Base-by-base conservation (phyloP, 306 rosid genomes). In the Lathyrus oleraceus region DNA sequence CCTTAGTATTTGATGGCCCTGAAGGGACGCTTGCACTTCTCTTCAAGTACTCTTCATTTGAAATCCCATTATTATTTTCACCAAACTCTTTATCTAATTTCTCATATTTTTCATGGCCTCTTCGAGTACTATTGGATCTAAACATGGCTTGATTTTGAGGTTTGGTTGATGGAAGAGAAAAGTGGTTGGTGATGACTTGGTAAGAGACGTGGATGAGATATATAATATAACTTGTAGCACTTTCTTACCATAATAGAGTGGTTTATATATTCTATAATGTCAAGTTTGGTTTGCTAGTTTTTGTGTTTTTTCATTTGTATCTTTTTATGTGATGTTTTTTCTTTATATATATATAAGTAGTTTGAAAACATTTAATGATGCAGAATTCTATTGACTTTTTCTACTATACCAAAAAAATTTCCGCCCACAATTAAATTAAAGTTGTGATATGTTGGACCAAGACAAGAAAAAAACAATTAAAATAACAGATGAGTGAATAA, bases 21-120 rank as follows among this genome's bases (percentile, higher is more conserved):
- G 86, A 66, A 38, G 87, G 83, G 44, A 85, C 40, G 74, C 86
- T 85, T 44, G 72, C 53, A 58, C 82, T 80, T 74, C 88, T 85
- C 84, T 79, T 83, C 25, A 85, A 63, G 5, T 51, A 51, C 70
- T 81, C 83, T 20, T 43, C 85, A 48, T 77, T 78, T 60, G 69
- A 52, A 62, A 23, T 58, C 14, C 65, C 69, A 64, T 21, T 21
- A 17, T 49, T 16, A 21, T 49, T 59, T 6, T 12, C 69, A 32
- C 38, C 66, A 57, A 44, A 21, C 14, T 88, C 94, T 76, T 84
- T 81, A 1, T 71, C 85, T 49, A 88, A 48, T 40, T 25, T 69
- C 79, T 88, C 90, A 45, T 88, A 85, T 70, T 72, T 69, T 30
- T 74, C 25, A 62, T 65, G 53, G 57, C 81, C 78, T 77, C 76